Percentiles rank a stretch among this genome's conserved stretches.
Conservation (phyloP, 345 rosid genomes). For the Limnanthes douglasii region DNA sequence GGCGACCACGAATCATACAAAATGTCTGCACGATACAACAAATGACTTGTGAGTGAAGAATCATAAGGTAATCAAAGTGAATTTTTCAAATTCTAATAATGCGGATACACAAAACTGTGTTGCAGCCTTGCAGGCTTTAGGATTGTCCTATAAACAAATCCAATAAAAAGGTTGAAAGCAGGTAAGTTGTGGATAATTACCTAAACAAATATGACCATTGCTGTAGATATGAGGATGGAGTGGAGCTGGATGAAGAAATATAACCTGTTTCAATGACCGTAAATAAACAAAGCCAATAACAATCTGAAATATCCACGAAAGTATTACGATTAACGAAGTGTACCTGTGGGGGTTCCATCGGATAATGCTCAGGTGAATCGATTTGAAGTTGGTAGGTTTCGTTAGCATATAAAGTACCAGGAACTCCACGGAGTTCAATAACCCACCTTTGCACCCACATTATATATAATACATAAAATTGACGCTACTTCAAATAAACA, state of each 20-base stretch:
- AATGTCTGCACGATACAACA: constrained; percentile 30
- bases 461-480: constrained; percentile 1
- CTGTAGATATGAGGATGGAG: constrained; percentile 93
- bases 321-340: background rate
- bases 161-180: background rate
- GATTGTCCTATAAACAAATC: too few species aligned
- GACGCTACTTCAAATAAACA: background rate
- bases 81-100: too few species aligned
- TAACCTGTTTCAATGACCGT: constrained; percentile 69
- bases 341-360: constrained; percentile 21
- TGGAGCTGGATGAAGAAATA: constrained; percentile 91
- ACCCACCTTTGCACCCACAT: constrained; percentile 27
- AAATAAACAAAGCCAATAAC: too few species aligned
- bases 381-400: constrained; percentile 47
- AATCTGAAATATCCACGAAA: constrained; percentile 1
- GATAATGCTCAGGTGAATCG: constrained; percentile 27
- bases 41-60: too few species aligned
- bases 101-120: too few species aligned
- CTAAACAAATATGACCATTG: constrained; percentile 97
- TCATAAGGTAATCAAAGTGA: too few species aligned
- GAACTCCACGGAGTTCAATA: constrained; percentile 43
- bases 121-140: too few species aligned
- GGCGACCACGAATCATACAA: constrained; percentile 98
- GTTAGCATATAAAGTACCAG: constrained; percentile 40
- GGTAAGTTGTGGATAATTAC: constrained; percentile 21